A percentile compares a stretch with the other conserved stretches of the same genome.
Conservation (phyloP, 106 monocot species). For the Acorus gramineus region DNA sequence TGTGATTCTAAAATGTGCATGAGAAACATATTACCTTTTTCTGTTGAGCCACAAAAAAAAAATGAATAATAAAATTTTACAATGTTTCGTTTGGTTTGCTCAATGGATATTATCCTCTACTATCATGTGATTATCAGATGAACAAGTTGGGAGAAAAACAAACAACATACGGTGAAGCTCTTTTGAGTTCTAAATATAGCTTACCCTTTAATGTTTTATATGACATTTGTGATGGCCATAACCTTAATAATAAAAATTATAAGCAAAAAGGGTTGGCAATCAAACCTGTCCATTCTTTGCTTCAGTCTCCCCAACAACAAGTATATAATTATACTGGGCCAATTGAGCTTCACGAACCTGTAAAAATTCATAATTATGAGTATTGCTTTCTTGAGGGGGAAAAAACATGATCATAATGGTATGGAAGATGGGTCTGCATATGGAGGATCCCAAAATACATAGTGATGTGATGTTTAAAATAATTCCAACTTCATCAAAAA, state of each 20-base stretch:
- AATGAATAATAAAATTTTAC: not conserved
- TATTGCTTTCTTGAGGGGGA: not conserved
- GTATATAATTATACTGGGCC: slow-evolving; percentile 89
- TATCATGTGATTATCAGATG: no score
- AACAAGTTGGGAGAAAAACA: no score
- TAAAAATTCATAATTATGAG: not conserved
- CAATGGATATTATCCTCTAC: no score
- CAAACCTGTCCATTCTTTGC: slow-evolving; percentile 64
- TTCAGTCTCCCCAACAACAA: slow-evolving; percentile 90
- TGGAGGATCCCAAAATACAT: not conserved
- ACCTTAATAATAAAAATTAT: not conserved
- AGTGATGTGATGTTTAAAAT: not conserved
- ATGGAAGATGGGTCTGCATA: not conserved
- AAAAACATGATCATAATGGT: not conserved
- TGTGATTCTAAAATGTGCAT: not conserved
- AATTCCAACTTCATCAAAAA: no score
- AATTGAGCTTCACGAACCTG: slow-evolving; percentile 88
- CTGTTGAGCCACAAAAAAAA: not conserved
- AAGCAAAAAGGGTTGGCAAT: not conserved
- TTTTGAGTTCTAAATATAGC: no score
- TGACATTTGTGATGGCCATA: not conserved
- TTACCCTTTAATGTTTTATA: not conserved
- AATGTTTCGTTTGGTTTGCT: no score
- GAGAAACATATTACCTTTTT: not conserved
- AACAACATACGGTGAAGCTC: no score